phyloP scores from a whole-genome alignment of 2,329 filamentous ascomycete genomes.

The Tolypocladium paradoxum region DNA sequence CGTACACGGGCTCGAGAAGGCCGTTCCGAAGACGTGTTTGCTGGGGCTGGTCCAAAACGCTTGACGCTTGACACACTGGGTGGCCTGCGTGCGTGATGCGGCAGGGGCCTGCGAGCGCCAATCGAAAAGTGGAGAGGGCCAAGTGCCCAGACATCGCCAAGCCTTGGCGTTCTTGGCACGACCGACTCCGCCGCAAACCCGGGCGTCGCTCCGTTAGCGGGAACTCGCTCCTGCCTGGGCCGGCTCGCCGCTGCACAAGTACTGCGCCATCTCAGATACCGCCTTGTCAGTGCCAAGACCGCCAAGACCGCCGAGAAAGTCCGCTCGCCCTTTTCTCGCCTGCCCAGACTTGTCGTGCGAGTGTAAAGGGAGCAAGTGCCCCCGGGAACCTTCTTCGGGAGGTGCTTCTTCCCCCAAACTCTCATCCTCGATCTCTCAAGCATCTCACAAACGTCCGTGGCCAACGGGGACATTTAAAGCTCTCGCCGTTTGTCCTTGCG shows the following conservation, averaged over 20 bases:
- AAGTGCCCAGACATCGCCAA: constrained; percentile 27
- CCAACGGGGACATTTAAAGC: background rate
- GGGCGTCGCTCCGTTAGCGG: constrained; percentile 7
- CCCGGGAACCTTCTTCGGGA: constrained; percentile 9
- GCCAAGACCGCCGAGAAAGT: constrained; percentile 25
- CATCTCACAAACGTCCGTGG: background rate
- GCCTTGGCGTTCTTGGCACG: constrained; percentile 26
- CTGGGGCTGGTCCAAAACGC: background rate
- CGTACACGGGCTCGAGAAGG: background rate
- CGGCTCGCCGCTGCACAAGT: background rate
- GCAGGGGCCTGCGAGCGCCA: constrained; percentile 9
- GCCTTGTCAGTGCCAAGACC: constrained; percentile 15
- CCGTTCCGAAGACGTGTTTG: background rate
- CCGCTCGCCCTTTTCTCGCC: constrained; percentile 25
- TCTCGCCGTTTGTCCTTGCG: background rate
- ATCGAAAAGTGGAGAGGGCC: constrained; percentile 18
- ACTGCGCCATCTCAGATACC: constrained; percentile 9
- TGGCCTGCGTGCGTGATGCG: background rate
- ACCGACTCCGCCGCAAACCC: constrained; percentile 14
- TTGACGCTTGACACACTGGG: background rate
- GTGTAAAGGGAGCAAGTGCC: constrained; percentile 26
- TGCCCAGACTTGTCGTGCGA: constrained; percentile 22
- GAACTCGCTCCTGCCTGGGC: constrained; percentile 1
- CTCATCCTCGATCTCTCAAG: constrained; percentile 1
- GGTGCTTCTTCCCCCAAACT: background rate